A percentile compares a stretch with the other conserved stretches of the same genome.
These are phyloP conservation scores for Aspergillus conjunctus DNA, from an alignment of 495 filamentous ascomycete species.

Conservation along the genomic window DNA sequence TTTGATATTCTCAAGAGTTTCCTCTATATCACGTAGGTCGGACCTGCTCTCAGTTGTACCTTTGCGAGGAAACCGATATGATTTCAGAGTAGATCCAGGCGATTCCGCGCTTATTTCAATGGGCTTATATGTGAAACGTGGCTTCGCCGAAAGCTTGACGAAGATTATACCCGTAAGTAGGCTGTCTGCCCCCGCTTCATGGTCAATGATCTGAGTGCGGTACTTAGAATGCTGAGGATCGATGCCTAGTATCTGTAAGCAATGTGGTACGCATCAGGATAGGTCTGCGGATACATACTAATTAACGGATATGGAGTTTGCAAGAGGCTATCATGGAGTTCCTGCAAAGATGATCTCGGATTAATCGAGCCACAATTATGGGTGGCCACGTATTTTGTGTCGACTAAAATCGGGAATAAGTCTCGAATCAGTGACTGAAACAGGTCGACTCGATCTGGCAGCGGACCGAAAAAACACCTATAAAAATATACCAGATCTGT, in stretches of 20 bases:
- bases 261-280: background rate
- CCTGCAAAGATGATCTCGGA: constrained; percentile 51
- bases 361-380: constrained; percentile 54
- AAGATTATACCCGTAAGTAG: constrained; percentile 67
- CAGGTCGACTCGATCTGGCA: constrained; percentile 62
- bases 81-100: background rate
- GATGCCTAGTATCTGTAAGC: constrained; percentile 23
- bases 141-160: constrained; percentile 58
- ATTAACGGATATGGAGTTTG: constrained; percentile 46
- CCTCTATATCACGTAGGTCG: constrained; percentile 24
- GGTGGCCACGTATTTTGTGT: constrained; percentile 77
- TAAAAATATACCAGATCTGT: constrained; percentile 74
- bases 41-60: constrained; percentile 20
- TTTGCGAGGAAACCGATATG: background rate
- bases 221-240: constrained; percentile 54
- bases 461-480: constrained; percentile 63
- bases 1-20: background rate
- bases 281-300: constrained; percentile 34
- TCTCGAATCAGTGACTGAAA: constrained; percentile 57
- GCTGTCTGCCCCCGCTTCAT: constrained; percentile 78
- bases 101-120: background rate
- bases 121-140: constrained; percentile 36
- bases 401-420: constrained; percentile 69
- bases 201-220: constrained; percentile 40
- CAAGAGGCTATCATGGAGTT: constrained; percentile 47